Percentiles rank a stretch among this genome's conserved stretches.
phyloP scores from a whole-genome alignment of 352 stramenopile species.

The Stephanocyclus meneghinianus region DNA sequence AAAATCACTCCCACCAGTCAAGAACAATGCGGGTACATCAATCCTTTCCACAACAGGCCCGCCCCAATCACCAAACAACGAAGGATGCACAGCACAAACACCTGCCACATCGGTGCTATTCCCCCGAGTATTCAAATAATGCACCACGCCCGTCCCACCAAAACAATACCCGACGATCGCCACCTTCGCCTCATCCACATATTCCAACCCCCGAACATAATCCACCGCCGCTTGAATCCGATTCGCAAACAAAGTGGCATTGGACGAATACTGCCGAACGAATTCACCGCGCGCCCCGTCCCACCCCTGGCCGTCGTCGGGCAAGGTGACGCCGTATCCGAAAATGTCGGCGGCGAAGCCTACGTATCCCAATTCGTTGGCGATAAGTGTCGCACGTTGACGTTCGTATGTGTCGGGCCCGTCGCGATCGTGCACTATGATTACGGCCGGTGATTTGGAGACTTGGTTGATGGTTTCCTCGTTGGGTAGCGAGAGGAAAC shows the following conservation, averaged over 20 bases:
- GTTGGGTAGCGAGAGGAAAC: conserved; percentile 11
- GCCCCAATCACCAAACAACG: conserved; percentile 9
- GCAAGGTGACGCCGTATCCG: conserved; percentile 24
- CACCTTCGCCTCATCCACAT: conserved; percentile 41
- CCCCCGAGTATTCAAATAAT: conserved; percentile 27
- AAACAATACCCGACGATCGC: conserved; percentile 58
- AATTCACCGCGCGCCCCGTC: conserved; percentile 8
- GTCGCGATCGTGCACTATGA: conserved; percentile 32
- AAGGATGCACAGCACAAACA: conserved; percentile 13
- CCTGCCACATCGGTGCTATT: conserved; percentile 7
- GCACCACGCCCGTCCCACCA: conserved; percentile 48
- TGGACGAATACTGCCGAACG: conserved; percentile 18
- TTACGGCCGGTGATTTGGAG: conserved; percentile 15
- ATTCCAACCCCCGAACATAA: conserved; percentile 10
- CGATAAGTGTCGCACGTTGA: conserved; percentile 43
- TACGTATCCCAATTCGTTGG: conserved; percentile 39
- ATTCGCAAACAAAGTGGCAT: conserved; percentile 45
- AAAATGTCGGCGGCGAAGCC: conserved; percentile 59
- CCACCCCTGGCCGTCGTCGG: conserved; percentile 14
- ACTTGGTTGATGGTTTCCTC: background rate
- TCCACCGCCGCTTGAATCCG: conserved; percentile 53
- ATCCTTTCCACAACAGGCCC: background rate
- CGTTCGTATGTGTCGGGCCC: conserved; percentile 49
- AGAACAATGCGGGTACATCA: conserved; percentile 7
- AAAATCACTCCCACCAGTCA: conserved; percentile 23